These are phyloP conservation scores for Phytophthora ramorum DNA, from an alignment of 352 stramenopile species.

Conservation along the genomic window DNA sequence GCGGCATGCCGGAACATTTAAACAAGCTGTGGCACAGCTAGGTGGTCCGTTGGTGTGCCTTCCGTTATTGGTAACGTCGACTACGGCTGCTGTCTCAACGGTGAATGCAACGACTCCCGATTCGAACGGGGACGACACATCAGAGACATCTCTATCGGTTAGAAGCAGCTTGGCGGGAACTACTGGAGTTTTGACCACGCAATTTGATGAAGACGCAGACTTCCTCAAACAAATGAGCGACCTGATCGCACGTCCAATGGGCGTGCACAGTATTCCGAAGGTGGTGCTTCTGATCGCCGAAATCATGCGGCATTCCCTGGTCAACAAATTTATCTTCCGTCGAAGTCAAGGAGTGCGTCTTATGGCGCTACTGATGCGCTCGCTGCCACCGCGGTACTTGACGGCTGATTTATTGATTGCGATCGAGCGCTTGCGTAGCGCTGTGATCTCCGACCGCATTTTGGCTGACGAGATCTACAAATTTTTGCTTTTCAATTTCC, in stretches of 20 bases:
- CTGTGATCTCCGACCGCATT: slow-evolving; percentile 81
- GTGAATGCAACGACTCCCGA: slow-evolving; percentile 25
- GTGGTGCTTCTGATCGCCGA: slow-evolving; percentile 82
- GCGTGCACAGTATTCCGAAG: slow-evolving; percentile 71
- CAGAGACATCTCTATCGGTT: slow-evolving; percentile 2
- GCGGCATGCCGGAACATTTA: slow-evolving; percentile 72
- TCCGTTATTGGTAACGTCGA: slow-evolving; percentile 65
- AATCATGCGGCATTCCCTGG: slow-evolving; percentile 86
- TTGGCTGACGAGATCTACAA: slow-evolving; percentile 86
- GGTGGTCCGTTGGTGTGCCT: slow-evolving; percentile 69
- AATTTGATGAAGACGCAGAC: slow-evolving; percentile 81
- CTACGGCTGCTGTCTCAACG: slow-evolving; percentile 41
- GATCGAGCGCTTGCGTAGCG: slow-evolving; percentile 76
- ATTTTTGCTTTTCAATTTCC: slow-evolving; percentile 88
- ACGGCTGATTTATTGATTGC: slow-evolving; percentile 71
- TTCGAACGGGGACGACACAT: slow-evolving; percentile 11
- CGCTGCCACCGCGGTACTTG: slow-evolving; percentile 70
- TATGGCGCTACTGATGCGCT: slow-evolving; percentile 72
- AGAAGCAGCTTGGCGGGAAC: slow-evolving; percentile 18
- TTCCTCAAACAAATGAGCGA: slow-evolving; percentile 82
- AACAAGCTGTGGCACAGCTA: slow-evolving; percentile 72
- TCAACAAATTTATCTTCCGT: slow-evolving; percentile 90
- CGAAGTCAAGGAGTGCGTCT: slow-evolving; percentile 78
- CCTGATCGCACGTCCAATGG: slow-evolving; percentile 75
- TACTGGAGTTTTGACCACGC: slow-evolving; percentile 42